These are phyloP conservation scores for Boletales sp. DNA, from an alignment of 768 basidiomycete species.

Conservation along the genomic window DNA sequence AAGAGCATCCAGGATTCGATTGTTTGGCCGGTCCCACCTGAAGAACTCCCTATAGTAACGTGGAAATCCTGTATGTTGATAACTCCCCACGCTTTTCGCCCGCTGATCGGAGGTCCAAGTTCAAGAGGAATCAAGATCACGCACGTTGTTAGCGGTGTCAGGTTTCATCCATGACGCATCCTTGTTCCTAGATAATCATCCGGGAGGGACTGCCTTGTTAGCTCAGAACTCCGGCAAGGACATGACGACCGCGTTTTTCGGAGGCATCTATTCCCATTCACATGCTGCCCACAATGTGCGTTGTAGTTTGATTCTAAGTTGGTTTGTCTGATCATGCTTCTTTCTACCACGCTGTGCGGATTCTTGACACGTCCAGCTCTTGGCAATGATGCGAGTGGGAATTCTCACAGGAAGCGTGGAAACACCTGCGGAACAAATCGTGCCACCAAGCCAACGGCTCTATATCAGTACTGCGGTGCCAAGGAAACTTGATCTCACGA, in stretches of 20 bases:
- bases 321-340: constrained; percentile 5
- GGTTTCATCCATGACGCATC: constrained; percentile 89
- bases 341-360: background rate
- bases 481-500: constrained; percentile 1
- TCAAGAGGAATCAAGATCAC: constrained; percentile 61
- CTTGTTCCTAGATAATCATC: constrained; percentile 70
- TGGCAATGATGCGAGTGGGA: constrained; percentile 77
- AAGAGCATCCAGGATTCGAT: constrained; percentile 60
- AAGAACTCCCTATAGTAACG: constrained; percentile 67
- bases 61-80: constrained; percentile 74
- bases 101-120: constrained; percentile 36
- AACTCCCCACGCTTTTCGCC: background rate
- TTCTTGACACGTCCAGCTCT: constrained; percentile 36
- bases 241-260: constrained; percentile 81
- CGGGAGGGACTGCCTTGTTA: constrained; percentile 68
- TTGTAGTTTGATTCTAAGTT: constrained; percentile 8
- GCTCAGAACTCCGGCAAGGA: constrained; percentile 68
- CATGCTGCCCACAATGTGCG: constrained; percentile 78
- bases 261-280: constrained; percentile 79
- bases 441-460: constrained; percentile 46
- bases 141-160: constrained; percentile 67
- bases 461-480: constrained; percentile 20
- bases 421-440: constrained; percentile 37
- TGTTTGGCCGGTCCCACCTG: constrained; percentile 54
- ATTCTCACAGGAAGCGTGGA: constrained; percentile 64